A percentile compares a stretch with the other conserved stretches of the same genome.
Conservation (phyloP, 441 rosid genomes). For the Gossypium armourianum region DNA sequence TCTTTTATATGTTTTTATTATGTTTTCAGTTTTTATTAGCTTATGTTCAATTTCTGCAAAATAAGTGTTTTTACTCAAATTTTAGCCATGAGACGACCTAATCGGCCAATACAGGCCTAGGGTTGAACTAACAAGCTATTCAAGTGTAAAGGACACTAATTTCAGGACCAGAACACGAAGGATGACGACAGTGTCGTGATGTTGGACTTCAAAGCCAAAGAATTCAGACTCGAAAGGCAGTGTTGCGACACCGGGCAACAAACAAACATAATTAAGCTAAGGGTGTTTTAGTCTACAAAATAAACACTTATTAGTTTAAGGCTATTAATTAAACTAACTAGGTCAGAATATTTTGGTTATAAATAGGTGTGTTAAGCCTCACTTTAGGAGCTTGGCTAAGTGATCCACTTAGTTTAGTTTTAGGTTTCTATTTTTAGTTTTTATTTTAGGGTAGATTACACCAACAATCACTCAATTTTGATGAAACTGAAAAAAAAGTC, state of each 20-base stretch:
- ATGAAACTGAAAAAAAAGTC: too few relatives aligned
- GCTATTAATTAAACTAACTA: neutral
- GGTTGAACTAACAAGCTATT: neutral
- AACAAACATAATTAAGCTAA: neutral
- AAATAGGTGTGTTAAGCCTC: neutral
- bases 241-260: neutral
- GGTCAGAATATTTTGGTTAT: neutral
- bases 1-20: too few relatives aligned
- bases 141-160: neutral
- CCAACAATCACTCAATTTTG: too few relatives aligned
- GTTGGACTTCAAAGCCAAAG: neutral
- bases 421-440: too few relatives aligned
- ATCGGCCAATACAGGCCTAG: neutral
- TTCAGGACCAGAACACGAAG: neutral
- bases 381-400: too few relatives aligned
- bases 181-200: neutral
- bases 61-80: neutral
- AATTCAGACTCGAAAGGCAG: neutral
- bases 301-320: neutral
- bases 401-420: neutral
- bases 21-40: neutral
- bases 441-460: too few relatives aligned
- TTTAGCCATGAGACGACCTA: neutral
- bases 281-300: neutral
- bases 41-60: neutral